Conservation (phyloP, 73 alveolate genomes). For the Symbiodinium natans region DNA sequence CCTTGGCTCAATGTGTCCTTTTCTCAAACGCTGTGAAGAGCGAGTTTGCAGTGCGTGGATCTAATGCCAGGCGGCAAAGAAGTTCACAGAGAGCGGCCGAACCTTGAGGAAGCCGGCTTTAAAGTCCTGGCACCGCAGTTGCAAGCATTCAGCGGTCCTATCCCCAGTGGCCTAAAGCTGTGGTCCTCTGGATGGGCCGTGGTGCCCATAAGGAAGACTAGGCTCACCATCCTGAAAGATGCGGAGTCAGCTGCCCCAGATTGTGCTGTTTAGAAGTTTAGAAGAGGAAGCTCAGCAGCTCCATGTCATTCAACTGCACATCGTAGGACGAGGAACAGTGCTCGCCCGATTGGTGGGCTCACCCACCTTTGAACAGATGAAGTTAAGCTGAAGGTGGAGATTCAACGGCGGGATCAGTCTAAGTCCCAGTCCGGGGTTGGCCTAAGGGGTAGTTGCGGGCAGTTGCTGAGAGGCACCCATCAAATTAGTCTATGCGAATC, state of each 20-base stretch:
- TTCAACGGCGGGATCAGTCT: too few relatives aligned
- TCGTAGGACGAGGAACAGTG: neutral
- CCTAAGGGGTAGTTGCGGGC: too few relatives aligned
- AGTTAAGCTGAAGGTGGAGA: neutral
- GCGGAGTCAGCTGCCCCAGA: too few relatives aligned
- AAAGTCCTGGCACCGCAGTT: constrained; percentile 31
- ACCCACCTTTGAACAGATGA: neutral
- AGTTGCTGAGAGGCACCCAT: too few relatives aligned
- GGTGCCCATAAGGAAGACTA: constrained; percentile 81
- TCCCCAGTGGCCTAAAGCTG: neutral
- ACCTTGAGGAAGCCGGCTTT: constrained; percentile 42
- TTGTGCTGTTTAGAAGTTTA: too few relatives aligned
- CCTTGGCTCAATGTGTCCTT: neutral
- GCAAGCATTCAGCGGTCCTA: neutral
- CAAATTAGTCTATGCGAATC: too few relatives aligned
- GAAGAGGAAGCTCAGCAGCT: too few relatives aligned
- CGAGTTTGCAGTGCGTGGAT: neutral
- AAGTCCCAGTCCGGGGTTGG: too few relatives aligned
- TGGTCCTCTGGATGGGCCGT: constrained; percentile 50
- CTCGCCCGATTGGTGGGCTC: neutral
- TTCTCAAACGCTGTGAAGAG: neutral
- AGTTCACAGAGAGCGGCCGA: constrained; percentile 70
- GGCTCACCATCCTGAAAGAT: neutral
- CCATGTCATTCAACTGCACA: too few relatives aligned
- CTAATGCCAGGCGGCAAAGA: constrained; percentile 22